These are phyloP conservation scores for Mucor indicus DNA, from an alignment of 371 early-diverging fungal species.

Conservation along the genomic window DNA sequence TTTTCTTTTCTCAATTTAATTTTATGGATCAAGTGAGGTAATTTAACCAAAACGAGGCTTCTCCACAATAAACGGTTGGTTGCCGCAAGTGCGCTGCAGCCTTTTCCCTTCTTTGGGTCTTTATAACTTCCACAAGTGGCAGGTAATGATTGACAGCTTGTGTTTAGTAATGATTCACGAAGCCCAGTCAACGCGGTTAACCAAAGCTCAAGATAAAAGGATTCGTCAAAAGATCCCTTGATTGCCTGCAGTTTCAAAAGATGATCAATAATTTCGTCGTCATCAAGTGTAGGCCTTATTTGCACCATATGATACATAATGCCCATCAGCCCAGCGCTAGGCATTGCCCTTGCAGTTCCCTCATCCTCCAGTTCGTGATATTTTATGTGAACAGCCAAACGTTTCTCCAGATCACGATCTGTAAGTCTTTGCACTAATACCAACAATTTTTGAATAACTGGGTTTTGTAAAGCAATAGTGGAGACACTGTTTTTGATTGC, in stretches of 20 bases:
- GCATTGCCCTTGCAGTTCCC: conserved; percentile 53
- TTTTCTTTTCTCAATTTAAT: conserved; percentile 12
- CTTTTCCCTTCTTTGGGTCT: not conserved
- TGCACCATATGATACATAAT: conserved; percentile 48
- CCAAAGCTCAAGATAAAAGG: conserved; percentile 48
- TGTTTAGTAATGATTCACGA: conserved; percentile 38
- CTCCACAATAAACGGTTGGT: conserved; percentile 43
- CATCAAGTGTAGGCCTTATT: conserved; percentile 38
- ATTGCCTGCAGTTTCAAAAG: conserved; percentile 42
- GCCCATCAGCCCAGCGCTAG: conserved; percentile 51
- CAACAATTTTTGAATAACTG: conserved; percentile 31
- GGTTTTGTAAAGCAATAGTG: conserved; percentile 18
- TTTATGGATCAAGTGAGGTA: conserved; percentile 17
- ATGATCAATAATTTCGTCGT: conserved; percentile 39
- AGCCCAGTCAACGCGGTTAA: conserved; percentile 42
- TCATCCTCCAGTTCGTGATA: conserved; percentile 55
- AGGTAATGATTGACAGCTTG: conserved; percentile 24
- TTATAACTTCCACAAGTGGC: not conserved
- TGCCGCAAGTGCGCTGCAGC: conserved; percentile 7
- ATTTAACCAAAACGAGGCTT: conserved; percentile 37
- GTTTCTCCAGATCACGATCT: conserved; percentile 36
- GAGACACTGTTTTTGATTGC: not conserved
- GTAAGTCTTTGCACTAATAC: conserved; percentile 35
- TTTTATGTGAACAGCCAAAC: conserved; percentile 48
- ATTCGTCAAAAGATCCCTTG: conserved; percentile 51